Conservation (phyloP, 139 green algal genomes). For the Limnomonas spitsbergensis region DNA sequence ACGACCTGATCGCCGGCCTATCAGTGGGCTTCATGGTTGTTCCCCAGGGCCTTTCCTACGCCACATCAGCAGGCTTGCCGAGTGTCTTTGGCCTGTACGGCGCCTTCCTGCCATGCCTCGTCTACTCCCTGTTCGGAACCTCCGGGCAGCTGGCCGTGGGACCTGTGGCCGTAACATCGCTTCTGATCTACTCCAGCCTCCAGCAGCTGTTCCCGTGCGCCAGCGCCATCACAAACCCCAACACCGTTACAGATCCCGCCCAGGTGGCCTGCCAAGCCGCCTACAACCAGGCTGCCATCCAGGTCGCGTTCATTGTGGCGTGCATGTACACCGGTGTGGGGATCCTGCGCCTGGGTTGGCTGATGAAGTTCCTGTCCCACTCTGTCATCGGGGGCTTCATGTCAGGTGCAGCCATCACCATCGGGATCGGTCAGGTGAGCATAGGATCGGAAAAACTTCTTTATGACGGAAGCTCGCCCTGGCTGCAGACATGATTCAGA, state of each 20-base stretch:
- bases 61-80: conserved; percentile 66
- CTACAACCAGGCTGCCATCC: conserved; percentile 34
- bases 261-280: conserved; percentile 24
- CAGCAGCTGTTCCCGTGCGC: conserved; percentile 22
- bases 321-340: conserved; percentile 70
- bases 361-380: conserved; percentile 85
- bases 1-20: conserved; percentile 64
- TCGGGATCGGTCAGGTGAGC: conserved; percentile 55
- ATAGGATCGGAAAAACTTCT: too few species aligned
- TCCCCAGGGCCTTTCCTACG: conserved; percentile 67
- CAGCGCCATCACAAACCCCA: conserved; percentile 25
- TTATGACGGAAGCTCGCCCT: too few species aligned
- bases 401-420: conserved; percentile 81
- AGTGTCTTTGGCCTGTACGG: conserved; percentile 84
- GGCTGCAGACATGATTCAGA: not conserved
- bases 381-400: conserved; percentile 84
- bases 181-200: conserved; percentile 30
- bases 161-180: conserved; percentile 35
- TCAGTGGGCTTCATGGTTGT: conserved; percentile 78
- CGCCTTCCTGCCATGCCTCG: conserved; percentile 74
- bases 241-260: conserved; percentile 2
- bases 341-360: conserved; percentile 75
- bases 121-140: conserved; percentile 73
- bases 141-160: conserved; percentile 32
- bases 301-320: conserved; percentile 67